A percentile compares a stretch with the other conserved stretches of the same genome.
These are phyloP conservation scores for Penicillium sp. DNA, from an alignment of 2,329 filamentous ascomycete genomes.

Conservation along the genomic window DNA sequence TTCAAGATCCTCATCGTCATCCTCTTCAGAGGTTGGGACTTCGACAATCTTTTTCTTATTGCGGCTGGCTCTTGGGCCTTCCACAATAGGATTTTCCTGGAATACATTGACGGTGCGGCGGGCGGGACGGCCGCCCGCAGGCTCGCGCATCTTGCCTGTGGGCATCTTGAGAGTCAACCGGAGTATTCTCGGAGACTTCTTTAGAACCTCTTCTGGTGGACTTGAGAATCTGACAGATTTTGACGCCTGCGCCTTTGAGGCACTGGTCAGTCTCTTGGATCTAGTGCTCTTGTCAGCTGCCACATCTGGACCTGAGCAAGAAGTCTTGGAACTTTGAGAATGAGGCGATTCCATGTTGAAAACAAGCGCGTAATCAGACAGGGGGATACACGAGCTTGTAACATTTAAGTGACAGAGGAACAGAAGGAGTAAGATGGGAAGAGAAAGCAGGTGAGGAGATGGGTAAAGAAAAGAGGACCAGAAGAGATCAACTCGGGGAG, in stretches of 20 bases:
- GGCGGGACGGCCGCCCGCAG: conserved; percentile 31
- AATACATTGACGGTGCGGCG: conserved; percentile 40
- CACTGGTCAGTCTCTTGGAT: conserved; percentile 32
- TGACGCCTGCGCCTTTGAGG: conserved; percentile 20
- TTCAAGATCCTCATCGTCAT: conserved; percentile 47
- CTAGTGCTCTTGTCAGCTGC: conserved; percentile 35
- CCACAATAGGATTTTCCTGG: conserved; percentile 42
- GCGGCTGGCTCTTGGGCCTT: conserved; percentile 42
- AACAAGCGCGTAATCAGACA: neutral
- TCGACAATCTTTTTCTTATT: conserved; percentile 42
- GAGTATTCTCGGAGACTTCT: conserved; percentile 38
- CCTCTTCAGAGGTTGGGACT: conserved; percentile 39
- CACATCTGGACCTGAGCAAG: conserved; percentile 23
- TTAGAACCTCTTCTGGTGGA: conserved; percentile 29
- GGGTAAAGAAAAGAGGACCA: conserved; percentile 5
- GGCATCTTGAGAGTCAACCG: conserved; percentile 47
- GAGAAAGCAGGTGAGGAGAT: too few species aligned
- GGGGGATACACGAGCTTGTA: neutral
- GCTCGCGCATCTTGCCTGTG: conserved; percentile 45
- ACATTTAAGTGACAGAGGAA: too few species aligned
- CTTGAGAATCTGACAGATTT: conserved; percentile 35
- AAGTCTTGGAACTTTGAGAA: conserved; percentile 33
- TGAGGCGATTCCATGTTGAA: conserved; percentile 34
- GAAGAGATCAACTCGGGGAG: conserved; percentile 3
- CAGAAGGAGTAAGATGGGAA: too few species aligned